Conservation (phyloP, 257 asterid species). For the Primulina eburnea region DNA sequence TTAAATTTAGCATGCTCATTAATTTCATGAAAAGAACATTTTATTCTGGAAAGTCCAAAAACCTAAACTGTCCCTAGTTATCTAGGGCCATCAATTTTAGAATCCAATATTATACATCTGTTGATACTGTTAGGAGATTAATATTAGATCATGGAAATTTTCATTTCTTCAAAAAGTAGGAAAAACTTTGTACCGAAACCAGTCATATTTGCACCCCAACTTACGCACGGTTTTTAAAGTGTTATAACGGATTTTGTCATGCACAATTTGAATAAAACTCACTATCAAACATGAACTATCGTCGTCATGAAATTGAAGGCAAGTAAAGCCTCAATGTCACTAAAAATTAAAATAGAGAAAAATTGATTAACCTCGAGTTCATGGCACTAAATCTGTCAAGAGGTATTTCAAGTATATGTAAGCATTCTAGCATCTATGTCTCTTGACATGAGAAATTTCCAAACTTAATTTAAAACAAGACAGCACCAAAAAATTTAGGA, state of each 20-base stretch:
- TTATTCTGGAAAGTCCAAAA: conserved; percentile 14
- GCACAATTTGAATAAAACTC: background rate
- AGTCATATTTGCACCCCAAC: background rate
- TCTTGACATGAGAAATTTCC: background rate
- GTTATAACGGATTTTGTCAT: background rate
- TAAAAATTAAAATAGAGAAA: background rate
- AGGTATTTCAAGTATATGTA: background rate
- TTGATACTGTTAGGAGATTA: conserved; percentile 13
- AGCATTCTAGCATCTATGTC: background rate
- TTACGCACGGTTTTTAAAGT: background rate
- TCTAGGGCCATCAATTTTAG: background rate
- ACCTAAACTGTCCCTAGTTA: background rate
- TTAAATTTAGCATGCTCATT: conserved; percentile 10
- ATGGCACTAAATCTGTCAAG: background rate
- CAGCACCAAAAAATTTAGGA: background rate
- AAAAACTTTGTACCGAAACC: background rate
- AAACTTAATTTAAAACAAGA: background rate
- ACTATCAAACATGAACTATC: background rate
- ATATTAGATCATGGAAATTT: background rate
- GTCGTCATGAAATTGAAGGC: background rate
- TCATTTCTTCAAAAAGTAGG: background rate
- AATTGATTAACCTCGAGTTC: background rate
- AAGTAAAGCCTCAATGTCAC: background rate
- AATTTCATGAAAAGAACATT: conserved; percentile 18
- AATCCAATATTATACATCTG: background rate